Evolutionary conservation across 768 basidiomycete species (phyloP), one percentile per base, ranked within the genome.

Genomic region (Suillus tomentosus): DNA sequence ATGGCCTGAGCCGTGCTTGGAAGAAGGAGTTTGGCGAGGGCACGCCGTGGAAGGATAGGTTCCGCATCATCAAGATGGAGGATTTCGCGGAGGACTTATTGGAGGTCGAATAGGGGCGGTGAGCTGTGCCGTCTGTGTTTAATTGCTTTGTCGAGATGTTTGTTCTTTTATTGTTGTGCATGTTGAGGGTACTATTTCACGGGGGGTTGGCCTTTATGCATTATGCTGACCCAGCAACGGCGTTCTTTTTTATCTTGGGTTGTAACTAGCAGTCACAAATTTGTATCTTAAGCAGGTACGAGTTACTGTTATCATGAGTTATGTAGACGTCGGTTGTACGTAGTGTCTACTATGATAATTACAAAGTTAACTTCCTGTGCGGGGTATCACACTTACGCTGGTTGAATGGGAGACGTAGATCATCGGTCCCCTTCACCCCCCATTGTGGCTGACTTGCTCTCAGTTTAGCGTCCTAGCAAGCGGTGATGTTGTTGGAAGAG

Each of bases 1-100:
- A 89, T 55, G 90, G 92, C 2, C 74, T 94, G 65, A 94, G 93
- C 73, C 83, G 85, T 27, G 82, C 88, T 24, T 95, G 92, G 92
- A 85, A 80, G 75, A 80, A 85, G 58, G 86, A 89, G 74, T 92
- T 91, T 76, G 88, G 89, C 1, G 82, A 82, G 37, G 80, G 78
- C 3, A 82, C 79, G 67, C 74, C 66, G 77, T 73, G 70, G 69
- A 73, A 69, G 61, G 77, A 79, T 40, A 71, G 69, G 71, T 89
- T 89, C 69, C 79, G 77, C 60, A 80, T 90, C 27, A 80, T 90
- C 67, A 83, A 80, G 59, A 82, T 90, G 82, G 88, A 90, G 68
- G 86, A 86, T 72, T 90, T 89, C 70, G 87, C 85, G 8, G 79
- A 75, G 19, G 83, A 84, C 72, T 70, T 90, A 64, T 76, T 89